These are phyloP conservation scores for Aspergillus ibericus DNA, from an alignment of 2,329 filamentous ascomycete species.

Conservation along the genomic window DNA sequence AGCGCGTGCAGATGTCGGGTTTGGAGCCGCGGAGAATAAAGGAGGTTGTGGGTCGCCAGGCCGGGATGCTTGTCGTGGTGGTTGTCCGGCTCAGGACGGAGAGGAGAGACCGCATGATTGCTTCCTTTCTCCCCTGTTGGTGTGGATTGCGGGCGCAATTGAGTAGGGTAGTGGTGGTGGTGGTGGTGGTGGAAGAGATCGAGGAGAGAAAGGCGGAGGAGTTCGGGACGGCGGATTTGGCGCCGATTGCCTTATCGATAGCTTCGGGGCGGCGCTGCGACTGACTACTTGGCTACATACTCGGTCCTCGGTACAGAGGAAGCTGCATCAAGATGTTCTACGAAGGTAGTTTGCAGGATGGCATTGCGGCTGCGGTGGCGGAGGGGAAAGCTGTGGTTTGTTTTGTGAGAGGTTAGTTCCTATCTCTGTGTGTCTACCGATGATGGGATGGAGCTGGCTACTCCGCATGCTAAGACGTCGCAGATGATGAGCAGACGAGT, in stretches of 20 bases:
- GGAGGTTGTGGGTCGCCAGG: constrained; percentile 22
- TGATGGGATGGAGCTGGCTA: constrained; percentile 7
- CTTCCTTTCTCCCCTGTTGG: background rate
- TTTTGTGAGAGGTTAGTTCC: constrained; percentile 75
- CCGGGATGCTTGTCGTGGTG: constrained; percentile 11
- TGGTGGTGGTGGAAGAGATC: too few relatives aligned
- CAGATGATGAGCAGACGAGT: constrained; percentile 71
- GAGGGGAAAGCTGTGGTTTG: constrained; percentile 78
- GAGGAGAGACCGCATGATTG: constrained; percentile 31
- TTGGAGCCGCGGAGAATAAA: constrained; percentile 17
- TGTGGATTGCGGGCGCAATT: background rate
- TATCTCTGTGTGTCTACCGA: too few relatives aligned
- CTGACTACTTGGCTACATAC: background rate
- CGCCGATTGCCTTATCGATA: background rate
- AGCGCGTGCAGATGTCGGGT: constrained; percentile 35
- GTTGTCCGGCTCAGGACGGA: constrained; percentile 28
- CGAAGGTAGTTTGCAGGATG: constrained; percentile 73
- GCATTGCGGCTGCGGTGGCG: constrained; percentile 72
- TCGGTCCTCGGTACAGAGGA: background rate
- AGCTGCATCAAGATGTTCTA: constrained; percentile 67
- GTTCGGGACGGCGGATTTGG: background rate
- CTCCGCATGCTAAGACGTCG: constrained; percentile 10
- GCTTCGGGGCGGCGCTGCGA: background rate
- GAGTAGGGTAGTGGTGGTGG: too few relatives aligned
- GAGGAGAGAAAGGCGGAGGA: background rate